Evolutionary conservation across 805 yeast species (phyloP).

Genomic region (Cyberlindnera euphorbiae): DNA sequence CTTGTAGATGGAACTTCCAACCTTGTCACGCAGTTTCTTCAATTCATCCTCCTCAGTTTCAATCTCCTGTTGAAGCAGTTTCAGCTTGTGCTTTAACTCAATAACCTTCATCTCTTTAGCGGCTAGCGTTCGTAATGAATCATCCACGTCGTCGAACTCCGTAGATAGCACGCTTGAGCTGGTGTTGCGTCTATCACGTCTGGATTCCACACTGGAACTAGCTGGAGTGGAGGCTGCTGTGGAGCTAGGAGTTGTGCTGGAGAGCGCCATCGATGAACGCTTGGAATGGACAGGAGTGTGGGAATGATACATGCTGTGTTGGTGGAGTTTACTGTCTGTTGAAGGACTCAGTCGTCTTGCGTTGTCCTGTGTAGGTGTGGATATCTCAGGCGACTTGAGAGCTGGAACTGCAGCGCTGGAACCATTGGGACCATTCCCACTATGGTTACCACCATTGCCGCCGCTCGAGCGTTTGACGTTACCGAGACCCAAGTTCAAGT

Average conservation of each 20-base stretch:
- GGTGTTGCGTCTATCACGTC: conserved; percentile 20
- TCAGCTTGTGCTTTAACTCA: conserved; percentile 52
- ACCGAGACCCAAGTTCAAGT: conserved; percentile 21
- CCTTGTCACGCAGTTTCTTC: conserved; percentile 29
- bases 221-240: not conserved
- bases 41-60: conserved; percentile 35
- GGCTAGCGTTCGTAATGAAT: conserved; percentile 56
- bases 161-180: conserved; percentile 11
- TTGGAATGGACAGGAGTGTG: conserved; percentile 1
- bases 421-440: no score
- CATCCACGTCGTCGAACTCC: conserved; percentile 39
- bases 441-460: no score
- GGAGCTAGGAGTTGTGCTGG: not conserved
- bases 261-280: not conserved
- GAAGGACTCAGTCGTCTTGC: conserved; percentile 3
- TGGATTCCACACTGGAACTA: not conserved
- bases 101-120: conserved; percentile 63
- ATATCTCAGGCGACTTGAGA: conserved; percentile 10
- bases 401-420: not conserved
- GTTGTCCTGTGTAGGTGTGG: conserved; percentile 10
- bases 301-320: not conserved
- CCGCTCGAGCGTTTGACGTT: conserved; percentile 5
- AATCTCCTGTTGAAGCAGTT: conserved; percentile 41
- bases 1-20: conserved; percentile 26
- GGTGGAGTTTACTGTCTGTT: conserved; percentile 6